Conservation (phyloP, 1,139 yeast genomes). For the Yamadazyma triangularis region DNA sequence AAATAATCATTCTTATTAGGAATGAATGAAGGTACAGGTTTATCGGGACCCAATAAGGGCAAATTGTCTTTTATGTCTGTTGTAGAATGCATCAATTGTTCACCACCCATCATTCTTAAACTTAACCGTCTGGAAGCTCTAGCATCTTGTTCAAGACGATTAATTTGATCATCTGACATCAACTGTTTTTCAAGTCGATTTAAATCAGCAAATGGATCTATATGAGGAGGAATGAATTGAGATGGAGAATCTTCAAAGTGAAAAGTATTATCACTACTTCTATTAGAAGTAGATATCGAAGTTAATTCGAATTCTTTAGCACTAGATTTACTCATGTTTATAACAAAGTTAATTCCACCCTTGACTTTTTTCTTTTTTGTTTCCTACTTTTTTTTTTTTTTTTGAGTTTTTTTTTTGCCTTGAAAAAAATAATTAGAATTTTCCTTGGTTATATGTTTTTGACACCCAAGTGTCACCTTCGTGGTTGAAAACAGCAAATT, state of each 20-base stretch:
- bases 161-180: constrained; percentile 20
- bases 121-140: constrained; percentile 21
- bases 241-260: no score
- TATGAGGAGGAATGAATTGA: neutral
- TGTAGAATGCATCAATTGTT: constrained; percentile 22
- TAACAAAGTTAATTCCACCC: no score
- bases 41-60: constrained; percentile 37
- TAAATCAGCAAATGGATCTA: neutral
- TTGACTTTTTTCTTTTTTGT: no score
- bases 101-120: constrained; percentile 31
- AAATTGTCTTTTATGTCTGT: constrained; percentile 24
- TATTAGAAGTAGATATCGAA: neutral
- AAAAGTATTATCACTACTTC: neutral
- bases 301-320: neutral
- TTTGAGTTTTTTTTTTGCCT: no score
- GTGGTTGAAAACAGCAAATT: no score
- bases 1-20: constrained; percentile 31
- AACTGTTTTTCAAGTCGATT: no score
- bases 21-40: constrained; percentile 31
- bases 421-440: no score
- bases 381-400: no score
- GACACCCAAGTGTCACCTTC: no score
- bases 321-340: neutral
- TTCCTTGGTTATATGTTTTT: no score
- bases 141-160: constrained; percentile 22